Conservation (phyloP, 108 stramenopile genomes). For the Mediolabrus comicus region DNA sequence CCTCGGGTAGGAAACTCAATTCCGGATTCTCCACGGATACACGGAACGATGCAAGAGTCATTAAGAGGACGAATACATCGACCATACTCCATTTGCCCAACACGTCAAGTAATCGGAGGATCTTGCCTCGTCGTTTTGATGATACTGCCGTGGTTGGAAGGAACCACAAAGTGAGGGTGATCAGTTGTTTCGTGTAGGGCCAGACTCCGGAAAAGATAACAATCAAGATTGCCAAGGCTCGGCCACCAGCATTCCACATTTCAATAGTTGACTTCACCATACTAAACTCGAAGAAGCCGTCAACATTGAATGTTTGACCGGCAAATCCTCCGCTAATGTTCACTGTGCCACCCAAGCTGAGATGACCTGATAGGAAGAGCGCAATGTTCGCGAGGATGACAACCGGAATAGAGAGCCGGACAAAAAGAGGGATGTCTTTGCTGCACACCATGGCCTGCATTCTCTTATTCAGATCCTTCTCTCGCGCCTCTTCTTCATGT, state of each 20-base stretch:
- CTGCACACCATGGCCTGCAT: conserved; percentile 60
- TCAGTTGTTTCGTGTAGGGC: conserved; percentile 82
- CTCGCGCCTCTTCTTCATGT: conserved; percentile 14
- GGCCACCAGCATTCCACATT: conserved; percentile 68
- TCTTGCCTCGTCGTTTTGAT: conserved; percentile 51
- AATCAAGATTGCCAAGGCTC: conserved; percentile 64
- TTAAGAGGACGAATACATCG: conserved; percentile 76
- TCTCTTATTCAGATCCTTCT: conserved; percentile 41
- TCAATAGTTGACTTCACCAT: conserved; percentile 72
- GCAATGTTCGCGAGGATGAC: conserved; percentile 71
- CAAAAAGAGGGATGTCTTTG: conserved; percentile 41
- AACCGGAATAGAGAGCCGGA: conserved; percentile 57
- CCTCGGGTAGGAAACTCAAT: conserved; percentile 58
- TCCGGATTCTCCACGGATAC: conserved; percentile 69
- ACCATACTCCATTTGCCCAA: conserved; percentile 68
- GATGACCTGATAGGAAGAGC: conserved; percentile 75
- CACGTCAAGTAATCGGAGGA: conserved; percentile 71
- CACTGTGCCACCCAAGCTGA: conserved; percentile 71
- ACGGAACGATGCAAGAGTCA: conserved; percentile 68
- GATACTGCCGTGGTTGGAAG: conserved; percentile 48
- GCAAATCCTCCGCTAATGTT: conserved; percentile 62
- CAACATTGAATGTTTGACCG: conserved; percentile 51
- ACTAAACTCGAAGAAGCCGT: conserved; percentile 69
- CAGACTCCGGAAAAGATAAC: conserved; percentile 76
- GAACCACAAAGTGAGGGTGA: conserved; percentile 72